Percentiles rank a stretch among this genome's conserved stretches.
These are phyloP conservation scores for Lonicera japonica DNA, from an alignment of 129 eudicot species.

Conservation along the genomic window DNA sequence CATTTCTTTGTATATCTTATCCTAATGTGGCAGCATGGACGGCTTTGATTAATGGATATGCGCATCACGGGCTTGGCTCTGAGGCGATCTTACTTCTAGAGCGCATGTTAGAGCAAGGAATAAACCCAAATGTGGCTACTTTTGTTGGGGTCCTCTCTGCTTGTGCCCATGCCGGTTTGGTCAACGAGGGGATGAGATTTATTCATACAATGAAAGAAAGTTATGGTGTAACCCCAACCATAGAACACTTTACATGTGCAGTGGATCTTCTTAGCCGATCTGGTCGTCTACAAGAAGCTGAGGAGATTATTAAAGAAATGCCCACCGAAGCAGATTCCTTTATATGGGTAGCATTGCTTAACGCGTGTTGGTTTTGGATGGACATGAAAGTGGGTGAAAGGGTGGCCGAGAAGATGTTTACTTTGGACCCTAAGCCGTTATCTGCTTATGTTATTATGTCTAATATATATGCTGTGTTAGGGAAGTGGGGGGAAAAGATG, in stretches of 20 bases:
- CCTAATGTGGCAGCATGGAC: slow-evolving; percentile 78
- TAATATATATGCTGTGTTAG: slow-evolving; percentile 51
- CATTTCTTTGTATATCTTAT: slow-evolving; percentile 36
- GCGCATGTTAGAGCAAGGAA: slow-evolving; percentile 42
- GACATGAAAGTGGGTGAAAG: slow-evolving; percentile 51
- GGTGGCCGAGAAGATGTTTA: slow-evolving; percentile 45
- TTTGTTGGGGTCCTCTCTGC: slow-evolving; percentile 57
- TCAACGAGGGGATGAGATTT: slow-evolving; percentile 40
- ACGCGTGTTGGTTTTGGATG: slow-evolving; percentile 68
- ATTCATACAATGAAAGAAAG: slow-evolving; percentile 36
- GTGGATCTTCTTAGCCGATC: slow-evolving; percentile 68
- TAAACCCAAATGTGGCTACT: slow-evolving; percentile 59
- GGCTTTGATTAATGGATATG: slow-evolving; percentile 58
- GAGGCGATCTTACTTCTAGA: slow-evolving; percentile 37
- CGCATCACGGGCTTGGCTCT: slow-evolving; percentile 45
- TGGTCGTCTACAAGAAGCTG: slow-evolving; percentile 60
- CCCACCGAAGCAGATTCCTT: slow-evolving; percentile 45
- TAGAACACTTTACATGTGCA: slow-evolving; percentile 64
- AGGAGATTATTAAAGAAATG: slow-evolving; percentile 44
- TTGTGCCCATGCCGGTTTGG: slow-evolving; percentile 47
- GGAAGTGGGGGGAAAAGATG: slow-evolving; percentile 55
- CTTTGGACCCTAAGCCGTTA: slow-evolving; percentile 31
- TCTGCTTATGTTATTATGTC: slow-evolving; percentile 57
- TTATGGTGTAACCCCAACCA: slow-evolving; percentile 38
- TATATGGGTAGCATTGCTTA: slow-evolving; percentile 46